phyloP scores from a whole-genome alignment of 1,139 yeast species.

The Yamadazyma jaroonii region DNA sequence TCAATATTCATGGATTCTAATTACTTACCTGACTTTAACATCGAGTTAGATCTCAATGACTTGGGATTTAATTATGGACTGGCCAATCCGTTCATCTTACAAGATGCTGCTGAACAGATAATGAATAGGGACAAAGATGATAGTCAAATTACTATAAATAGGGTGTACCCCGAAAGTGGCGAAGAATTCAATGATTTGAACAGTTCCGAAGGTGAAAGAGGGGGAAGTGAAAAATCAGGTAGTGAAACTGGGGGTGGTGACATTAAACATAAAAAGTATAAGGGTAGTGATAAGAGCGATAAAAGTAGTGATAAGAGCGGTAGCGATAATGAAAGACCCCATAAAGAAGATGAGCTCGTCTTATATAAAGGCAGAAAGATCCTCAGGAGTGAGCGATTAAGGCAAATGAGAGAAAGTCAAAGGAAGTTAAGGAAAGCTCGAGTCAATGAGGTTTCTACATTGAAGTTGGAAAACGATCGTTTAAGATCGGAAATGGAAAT shows the following conservation, averaged over 20 bases:
- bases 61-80: no score
- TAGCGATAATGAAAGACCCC: background rate
- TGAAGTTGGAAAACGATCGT: slow-evolving; percentile 5
- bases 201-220: no score
- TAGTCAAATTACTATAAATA: no score
- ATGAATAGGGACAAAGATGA: no score
- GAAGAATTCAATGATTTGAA: no score
- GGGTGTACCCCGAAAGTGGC: no score
- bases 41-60: no score
- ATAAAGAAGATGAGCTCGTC: slow-evolving; percentile 7
- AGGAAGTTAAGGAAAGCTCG: slow-evolving; percentile 6
- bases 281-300: background rate
- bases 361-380: slow-evolving; percentile 8
- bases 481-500: slow-evolving; percentile 4
- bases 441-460: background rate
- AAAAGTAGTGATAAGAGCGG: background rate
- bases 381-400: slow-evolving; percentile 6
- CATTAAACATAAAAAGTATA: no score
- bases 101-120: no score
- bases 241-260: background rate
- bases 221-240: background rate
- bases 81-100: no score
- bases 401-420: slow-evolving; percentile 10
- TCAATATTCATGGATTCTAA: no score
- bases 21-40: no score